Evolutionary conservation across 179 eudicot species (phyloP).

Genomic region (Camellia oleifera): DNA sequence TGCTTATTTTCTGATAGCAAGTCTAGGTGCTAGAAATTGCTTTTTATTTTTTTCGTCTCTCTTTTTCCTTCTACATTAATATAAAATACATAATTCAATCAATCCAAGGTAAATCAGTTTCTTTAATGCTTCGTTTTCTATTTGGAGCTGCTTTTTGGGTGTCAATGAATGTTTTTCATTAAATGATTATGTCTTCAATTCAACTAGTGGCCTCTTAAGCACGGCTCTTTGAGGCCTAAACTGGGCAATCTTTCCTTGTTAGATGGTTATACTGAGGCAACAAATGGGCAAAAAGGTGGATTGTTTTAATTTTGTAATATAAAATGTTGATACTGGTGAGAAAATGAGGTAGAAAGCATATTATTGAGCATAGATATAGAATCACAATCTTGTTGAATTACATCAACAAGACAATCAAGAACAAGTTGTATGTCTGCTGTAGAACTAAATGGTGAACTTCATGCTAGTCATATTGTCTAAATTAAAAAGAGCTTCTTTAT

Average conservation of each 20-base stretch:
- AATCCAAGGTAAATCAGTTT: not conserved
- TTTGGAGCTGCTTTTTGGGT: not conserved
- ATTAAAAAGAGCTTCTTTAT: not conserved
- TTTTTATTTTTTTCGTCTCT: not conserved
- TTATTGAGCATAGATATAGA: not conserved
- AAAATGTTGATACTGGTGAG: no score
- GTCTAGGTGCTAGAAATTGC: not conserved
- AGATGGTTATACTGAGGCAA: no score
- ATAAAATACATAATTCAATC: not conserved
- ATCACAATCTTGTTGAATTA: not conserved
- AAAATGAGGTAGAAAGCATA: no score
- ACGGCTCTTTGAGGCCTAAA: no score
- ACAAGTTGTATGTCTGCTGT: slow-evolving; percentile 1
- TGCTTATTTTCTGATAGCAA: not conserved
- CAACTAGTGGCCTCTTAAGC: no score
- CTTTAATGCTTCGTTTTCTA: not conserved
- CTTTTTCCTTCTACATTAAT: not conserved
- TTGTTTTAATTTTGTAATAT: no score
- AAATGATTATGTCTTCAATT: not conserved
- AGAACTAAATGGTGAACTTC: not conserved
- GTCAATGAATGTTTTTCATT: not conserved
- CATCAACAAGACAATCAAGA: not conserved
- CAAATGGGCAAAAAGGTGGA: no score
- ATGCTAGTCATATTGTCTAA: not conserved
- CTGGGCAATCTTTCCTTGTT: no score